Evolutionary conservation across 306 rosid genomes (phyloP).

Genomic region (Sphenostylis stenocarpa): DNA sequence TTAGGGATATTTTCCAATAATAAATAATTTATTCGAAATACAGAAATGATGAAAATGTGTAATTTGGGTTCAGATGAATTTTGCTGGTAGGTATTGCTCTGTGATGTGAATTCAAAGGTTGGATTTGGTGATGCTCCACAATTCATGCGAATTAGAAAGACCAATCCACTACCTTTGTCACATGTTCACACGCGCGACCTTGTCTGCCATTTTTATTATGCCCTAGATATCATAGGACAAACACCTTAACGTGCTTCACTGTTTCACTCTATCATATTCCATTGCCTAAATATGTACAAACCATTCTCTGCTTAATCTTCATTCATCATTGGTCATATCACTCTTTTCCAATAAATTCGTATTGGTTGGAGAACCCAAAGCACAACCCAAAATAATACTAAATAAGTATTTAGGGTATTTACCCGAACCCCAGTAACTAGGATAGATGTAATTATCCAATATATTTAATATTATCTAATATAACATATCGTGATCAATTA

Average conservation of each 20-base stretch:
- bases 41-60: background rate
- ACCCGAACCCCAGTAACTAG: too few relatives aligned
- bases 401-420: too few relatives aligned
- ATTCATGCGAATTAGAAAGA: constrained; percentile 30
- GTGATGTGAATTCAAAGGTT: constrained; percentile 28
- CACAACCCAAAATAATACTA: too few relatives aligned
- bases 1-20: too few relatives aligned
- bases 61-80: background rate
- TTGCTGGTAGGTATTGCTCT: constrained; percentile 1
- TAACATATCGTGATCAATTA: too few relatives aligned
- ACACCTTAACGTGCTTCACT: constrained; percentile 6
- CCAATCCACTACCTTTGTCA: constrained; percentile 22
- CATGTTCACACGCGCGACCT: constrained; percentile 21
- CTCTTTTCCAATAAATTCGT: background rate
- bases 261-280: constrained; percentile 28
- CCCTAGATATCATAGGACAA: constrained; percentile 33
- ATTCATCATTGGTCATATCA: background rate
- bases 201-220: constrained; percentile 53
- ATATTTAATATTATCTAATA: too few relatives aligned
- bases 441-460: too few relatives aligned
- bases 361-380: too few relatives aligned
- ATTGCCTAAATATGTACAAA: constrained; percentile 35
- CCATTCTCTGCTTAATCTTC: constrained; percentile 12
- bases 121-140: constrained; percentile 42
- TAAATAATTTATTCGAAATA: too few relatives aligned